Percentiles rank a stretch among this genome's conserved stretches.
phyloP scores from a whole-genome alignment of 352 stramenopile species.

The Elongisporangium undulatum region DNA sequence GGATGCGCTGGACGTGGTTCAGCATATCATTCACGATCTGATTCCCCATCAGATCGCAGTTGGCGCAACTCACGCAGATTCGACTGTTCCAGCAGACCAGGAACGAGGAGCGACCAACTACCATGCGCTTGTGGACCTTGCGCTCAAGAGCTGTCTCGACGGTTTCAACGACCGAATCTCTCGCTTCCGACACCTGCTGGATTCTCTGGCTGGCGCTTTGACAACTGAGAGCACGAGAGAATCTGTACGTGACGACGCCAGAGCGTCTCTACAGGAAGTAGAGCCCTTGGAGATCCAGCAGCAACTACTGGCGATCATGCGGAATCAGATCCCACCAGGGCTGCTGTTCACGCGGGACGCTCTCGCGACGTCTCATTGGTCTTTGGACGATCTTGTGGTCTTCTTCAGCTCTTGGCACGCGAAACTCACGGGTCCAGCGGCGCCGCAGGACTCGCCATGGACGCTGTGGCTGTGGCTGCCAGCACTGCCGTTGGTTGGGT shows the following conservation, averaged over 20 bases:
- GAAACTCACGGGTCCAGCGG: conserved; percentile 2
- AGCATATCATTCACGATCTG: neutral
- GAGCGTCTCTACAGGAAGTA: neutral
- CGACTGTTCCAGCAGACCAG: neutral
- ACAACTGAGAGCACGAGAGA: neutral
- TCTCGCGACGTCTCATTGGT: conserved; percentile 8
- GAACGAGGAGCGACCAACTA: neutral
- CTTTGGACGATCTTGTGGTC: conserved; percentile 17
- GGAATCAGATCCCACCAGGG: conserved; percentile 13
- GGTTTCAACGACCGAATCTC: conserved; percentile 1
- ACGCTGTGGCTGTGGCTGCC: conserved; percentile 12
- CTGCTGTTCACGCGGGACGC: neutral
- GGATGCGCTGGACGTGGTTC: neutral
- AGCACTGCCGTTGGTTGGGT: conserved; percentile 4
- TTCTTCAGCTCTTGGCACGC: conserved; percentile 22
- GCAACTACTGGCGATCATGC: conserved; percentile 12
- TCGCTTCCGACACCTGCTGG: neutral
- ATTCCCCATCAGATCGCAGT: neutral
- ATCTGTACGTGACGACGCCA: conserved; percentile 2
- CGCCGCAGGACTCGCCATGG: neutral
- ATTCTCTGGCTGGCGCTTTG: neutral
- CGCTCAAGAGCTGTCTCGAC: neutral
- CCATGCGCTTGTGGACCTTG: neutral
- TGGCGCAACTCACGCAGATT: no score
- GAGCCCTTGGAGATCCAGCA: neutral